A percentile compares a stretch with the other conserved stretches of the same genome.
phyloP scores from a whole-genome alignment of 306 rosid species.

The Castanea mollissima region DNA sequence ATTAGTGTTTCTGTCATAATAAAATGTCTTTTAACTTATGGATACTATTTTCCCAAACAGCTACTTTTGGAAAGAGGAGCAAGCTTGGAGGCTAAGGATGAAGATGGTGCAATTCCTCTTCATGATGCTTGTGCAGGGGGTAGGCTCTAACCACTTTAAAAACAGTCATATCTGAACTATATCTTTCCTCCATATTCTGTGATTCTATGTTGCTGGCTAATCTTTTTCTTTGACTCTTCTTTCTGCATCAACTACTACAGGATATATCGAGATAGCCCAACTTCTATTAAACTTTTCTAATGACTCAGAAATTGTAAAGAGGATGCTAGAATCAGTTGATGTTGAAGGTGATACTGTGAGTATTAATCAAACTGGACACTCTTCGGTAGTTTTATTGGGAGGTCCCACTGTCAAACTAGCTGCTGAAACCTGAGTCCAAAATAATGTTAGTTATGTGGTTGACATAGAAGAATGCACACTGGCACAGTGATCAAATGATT shows the following conservation, averaged over 20 bases:
- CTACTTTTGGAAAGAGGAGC: conserved; percentile 88
- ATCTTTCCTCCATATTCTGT: background rate
- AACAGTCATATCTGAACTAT: background rate
- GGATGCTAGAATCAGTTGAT: conserved; percentile 83
- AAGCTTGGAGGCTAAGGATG: conserved; percentile 64
- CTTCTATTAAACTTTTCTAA: conserved; percentile 58
- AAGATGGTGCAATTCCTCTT: conserved; percentile 86
- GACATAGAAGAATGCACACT: background rate
- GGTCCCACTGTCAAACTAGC: background rate
- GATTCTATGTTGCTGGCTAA: background rate
- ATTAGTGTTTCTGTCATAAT: background rate
- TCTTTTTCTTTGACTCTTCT: background rate
- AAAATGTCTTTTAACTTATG: background rate
- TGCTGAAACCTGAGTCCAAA: background rate
- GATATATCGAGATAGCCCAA: conserved; percentile 67
- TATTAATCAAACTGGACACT: conserved; percentile 11
- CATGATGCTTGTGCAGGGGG: conserved; percentile 99
- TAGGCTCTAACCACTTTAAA: conserved; percentile 15
- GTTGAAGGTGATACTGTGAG: conserved; percentile 95
- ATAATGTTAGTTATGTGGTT: background rate
- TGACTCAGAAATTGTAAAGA: conserved; percentile 43
- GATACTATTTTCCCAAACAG: conserved; percentile 39
- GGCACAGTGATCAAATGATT: background rate
- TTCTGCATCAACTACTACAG: conserved; percentile 33
- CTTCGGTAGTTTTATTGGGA: conserved; percentile 4